Conservation (phyloP, 2,329 filamentous ascomycete genomes). For the Monascus ruber region DNA sequence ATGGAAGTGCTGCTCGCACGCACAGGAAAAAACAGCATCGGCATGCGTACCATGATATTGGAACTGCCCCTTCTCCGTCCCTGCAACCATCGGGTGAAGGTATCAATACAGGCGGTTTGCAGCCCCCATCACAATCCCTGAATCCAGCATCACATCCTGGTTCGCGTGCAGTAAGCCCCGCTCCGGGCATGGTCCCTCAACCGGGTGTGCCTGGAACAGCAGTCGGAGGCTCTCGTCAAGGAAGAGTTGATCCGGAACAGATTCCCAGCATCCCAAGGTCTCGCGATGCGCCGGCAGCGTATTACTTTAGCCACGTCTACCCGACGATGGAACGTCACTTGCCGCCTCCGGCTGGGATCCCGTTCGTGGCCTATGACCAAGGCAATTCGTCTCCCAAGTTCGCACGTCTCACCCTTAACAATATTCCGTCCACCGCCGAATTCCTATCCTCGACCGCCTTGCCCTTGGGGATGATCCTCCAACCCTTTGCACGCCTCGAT, state of each 20-base stretch:
- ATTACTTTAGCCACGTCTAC: conserved; percentile 80
- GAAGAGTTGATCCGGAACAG: conserved; percentile 77
- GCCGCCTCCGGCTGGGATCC: conserved; percentile 75
- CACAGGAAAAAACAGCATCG: conserved; percentile 76
- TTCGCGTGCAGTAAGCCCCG: conserved; percentile 10
- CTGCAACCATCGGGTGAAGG: conserved; percentile 58
- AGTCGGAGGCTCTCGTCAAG: conserved; percentile 52
- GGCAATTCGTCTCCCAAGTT: conserved; percentile 95
- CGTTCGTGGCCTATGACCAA: conserved; percentile 90
- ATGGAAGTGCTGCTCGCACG: conserved; percentile 31
- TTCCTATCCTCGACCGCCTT: conserved; percentile 68
- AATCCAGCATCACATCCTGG: conserved; percentile 41
- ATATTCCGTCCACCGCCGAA: conserved; percentile 74
- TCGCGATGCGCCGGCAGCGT: conserved; percentile 68
- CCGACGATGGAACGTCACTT: conserved; percentile 92
- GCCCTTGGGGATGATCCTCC: conserved; percentile 76
- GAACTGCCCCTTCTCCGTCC: conserved; percentile 44
- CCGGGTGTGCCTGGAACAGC: conserved; percentile 30
- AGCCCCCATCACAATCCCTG: conserved; percentile 47
- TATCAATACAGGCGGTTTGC: conserved; percentile 42
- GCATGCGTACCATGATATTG: conserved; percentile 82
- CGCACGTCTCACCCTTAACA: conserved; percentile 82
- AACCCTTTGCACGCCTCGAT: conserved; percentile 74
- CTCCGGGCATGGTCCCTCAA: conserved; percentile 16
- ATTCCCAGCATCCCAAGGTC: conserved; percentile 83